Conservation (phyloP, 352 stramenopile genomes). For the Phytophthora sp. region DNA sequence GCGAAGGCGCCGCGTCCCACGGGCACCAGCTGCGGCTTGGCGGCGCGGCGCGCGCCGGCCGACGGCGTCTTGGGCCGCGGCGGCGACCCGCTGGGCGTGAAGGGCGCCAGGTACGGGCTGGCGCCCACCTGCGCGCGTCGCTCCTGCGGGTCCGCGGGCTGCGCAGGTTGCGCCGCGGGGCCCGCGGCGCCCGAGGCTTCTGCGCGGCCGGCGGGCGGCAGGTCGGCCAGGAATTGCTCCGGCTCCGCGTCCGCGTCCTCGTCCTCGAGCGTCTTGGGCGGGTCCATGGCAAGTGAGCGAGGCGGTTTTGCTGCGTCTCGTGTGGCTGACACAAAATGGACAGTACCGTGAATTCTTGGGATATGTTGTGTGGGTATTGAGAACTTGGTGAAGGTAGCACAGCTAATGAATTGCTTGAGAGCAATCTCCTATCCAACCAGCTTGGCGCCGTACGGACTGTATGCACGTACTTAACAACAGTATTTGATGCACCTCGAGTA, state of each 20-base stretch:
- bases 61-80: slow-evolving; percentile 62
- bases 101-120: slow-evolving; percentile 69
- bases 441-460: too few relatives aligned
- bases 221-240: slow-evolving; percentile 35
- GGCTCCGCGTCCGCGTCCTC: slow-evolving; percentile 30
- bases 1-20: slow-evolving; percentile 34
- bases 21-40: slow-evolving; percentile 65
- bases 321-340: too few relatives aligned
- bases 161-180: not conserved
- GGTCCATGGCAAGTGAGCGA: too few relatives aligned
- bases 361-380: too few relatives aligned
- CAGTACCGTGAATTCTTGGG: too few relatives aligned
- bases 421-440: too few relatives aligned
- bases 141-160: slow-evolving; percentile 48
- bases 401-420: too few relatives aligned
- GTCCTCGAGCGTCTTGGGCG: slow-evolving; percentile 24
- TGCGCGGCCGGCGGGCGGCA: slow-evolving; percentile 15
- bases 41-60: slow-evolving; percentile 19
- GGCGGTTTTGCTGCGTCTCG: too few relatives aligned
- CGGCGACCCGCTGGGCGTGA: slow-evolving; percentile 71
- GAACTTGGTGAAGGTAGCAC: too few relatives aligned
- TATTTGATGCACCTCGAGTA: too few relatives aligned
- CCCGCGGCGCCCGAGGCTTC: not conserved
- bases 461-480: too few relatives aligned
- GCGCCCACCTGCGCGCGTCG: slow-evolving; percentile 65